Conservation (phyloP, 306 rosid genomes). For the Begonia peltatifolia region DNA sequence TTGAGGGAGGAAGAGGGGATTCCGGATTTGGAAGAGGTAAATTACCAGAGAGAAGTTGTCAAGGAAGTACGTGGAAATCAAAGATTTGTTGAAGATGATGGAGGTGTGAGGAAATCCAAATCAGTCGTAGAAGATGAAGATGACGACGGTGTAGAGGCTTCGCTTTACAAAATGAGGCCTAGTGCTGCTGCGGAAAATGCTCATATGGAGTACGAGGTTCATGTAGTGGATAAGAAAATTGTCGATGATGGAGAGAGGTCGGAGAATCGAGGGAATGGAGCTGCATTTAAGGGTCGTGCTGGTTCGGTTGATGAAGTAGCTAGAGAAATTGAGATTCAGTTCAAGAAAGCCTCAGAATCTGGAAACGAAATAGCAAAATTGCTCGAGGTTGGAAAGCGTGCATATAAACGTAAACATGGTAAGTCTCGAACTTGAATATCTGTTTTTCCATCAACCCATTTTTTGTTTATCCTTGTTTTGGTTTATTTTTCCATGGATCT, state of each 20-base stretch:
- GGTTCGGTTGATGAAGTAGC: conserved; percentile 58
- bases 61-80: conserved; percentile 62
- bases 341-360: conserved; percentile 66
- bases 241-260: conserved; percentile 40
- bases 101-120: conserved; percentile 16
- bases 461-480: too few relatives aligned
- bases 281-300: conserved; percentile 28
- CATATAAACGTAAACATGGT: conserved; percentile 43
- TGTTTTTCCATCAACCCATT: too few relatives aligned
- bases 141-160: conserved; percentile 13
- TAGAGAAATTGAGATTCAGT: conserved; percentile 59
- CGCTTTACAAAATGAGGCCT: conserved; percentile 32
- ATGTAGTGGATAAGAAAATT: conserved; percentile 56
- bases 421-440: conserved; percentile 18
- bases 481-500: too few relatives aligned
- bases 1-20: conserved; percentile 90
- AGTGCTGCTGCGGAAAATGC: conserved; percentile 24
- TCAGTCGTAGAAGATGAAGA: conserved; percentile 12
- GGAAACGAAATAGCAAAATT: conserved; percentile 51
- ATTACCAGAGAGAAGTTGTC: conserved; percentile 52
- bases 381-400: conserved; percentile 78
- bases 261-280: conserved; percentile 29
- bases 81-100: conserved; percentile 26
- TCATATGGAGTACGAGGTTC: conserved; percentile 44
- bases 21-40: conserved; percentile 84